Evolutionary conservation across 2,329 filamentous ascomycete genomes (phyloP).

Genomic region (Diaporthe aspalathi): DNA sequence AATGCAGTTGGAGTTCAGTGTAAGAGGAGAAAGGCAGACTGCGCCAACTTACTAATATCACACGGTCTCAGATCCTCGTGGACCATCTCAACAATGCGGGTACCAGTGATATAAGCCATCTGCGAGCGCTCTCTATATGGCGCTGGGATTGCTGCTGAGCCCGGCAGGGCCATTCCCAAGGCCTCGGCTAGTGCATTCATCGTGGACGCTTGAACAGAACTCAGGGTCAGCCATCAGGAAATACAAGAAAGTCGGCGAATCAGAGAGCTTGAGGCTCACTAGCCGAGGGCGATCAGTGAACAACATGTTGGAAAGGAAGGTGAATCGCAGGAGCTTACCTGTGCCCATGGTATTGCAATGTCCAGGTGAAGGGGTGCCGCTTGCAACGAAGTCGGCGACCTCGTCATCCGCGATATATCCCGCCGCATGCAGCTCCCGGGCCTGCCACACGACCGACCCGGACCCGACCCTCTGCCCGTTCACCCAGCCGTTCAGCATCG

Average conservation of each 20-base stretch:
- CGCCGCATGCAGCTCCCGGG: slow-evolving; percentile 58
- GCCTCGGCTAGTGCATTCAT: slow-evolving; percentile 65
- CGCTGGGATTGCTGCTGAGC: slow-evolving; percentile 63
- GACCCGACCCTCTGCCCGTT: slow-evolving; percentile 55
- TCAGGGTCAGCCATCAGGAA: background rate
- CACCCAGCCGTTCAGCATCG: slow-evolving; percentile 63
- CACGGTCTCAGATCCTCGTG: slow-evolving; percentile 60
- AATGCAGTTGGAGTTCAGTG: background rate
- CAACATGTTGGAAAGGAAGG: background rate
- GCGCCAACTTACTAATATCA: slow-evolving; percentile 53
- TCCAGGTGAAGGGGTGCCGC: slow-evolving; percentile 56
- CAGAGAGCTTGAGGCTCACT: background rate
- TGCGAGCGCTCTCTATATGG: slow-evolving; percentile 60
- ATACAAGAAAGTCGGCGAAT: background rate
- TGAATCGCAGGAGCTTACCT: background rate
- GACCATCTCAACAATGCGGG: slow-evolving; percentile 63
- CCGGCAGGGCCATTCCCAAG: slow-evolving; percentile 63
- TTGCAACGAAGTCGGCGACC: slow-evolving; percentile 57
- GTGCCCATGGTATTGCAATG: slow-evolving; percentile 67
- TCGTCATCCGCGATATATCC: slow-evolving; percentile 58
- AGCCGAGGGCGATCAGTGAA: background rate
- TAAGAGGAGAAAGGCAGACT: background rate
- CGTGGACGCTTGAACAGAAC: slow-evolving; percentile 53
- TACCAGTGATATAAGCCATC: slow-evolving; percentile 60
- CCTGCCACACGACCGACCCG: slow-evolving; percentile 61